phyloP scores from a whole-genome alignment of 805 yeast genomes.

The Barnettozyma pratensis region DNA sequence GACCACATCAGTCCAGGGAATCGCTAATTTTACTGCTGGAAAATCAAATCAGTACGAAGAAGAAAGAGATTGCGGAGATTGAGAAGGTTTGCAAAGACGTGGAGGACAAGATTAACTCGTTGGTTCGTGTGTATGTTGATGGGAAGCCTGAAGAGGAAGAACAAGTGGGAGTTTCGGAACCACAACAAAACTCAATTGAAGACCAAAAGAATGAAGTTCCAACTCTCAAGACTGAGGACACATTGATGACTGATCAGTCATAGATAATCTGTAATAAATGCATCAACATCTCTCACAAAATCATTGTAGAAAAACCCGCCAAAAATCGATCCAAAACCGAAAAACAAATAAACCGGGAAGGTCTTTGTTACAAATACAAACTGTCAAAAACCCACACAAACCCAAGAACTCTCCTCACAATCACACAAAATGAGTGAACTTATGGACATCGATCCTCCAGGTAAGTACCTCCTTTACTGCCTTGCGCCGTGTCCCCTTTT shows the following conservation, averaged over 20 bases:
- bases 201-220: too few species aligned
- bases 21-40: constrained; percentile 70
- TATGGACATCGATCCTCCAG: constrained; percentile 24
- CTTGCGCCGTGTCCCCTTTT: too few species aligned
- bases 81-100: constrained; percentile 37
- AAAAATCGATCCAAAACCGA: too few species aligned
- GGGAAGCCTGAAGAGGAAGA: background rate
- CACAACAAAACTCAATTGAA: too few species aligned
- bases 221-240: too few species aligned
- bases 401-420: background rate
- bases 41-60: constrained; percentile 63
- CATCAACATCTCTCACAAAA: too few species aligned
- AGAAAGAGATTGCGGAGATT: constrained; percentile 43
- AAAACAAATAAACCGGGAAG: background rate
- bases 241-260: too few species aligned
- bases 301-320: too few species aligned
- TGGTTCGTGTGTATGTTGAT: constrained; percentile 28
- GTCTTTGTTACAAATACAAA: background rate
- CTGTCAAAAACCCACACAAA: background rate
- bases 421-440: constrained; percentile 15
- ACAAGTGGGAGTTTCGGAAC: too few species aligned
- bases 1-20: constrained; percentile 95
- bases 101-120: constrained; percentile 29
- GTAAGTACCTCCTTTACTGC: constrained; percentile 8
- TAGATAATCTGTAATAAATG: too few species aligned